These are phyloP conservation scores for Baeospora myosura DNA, from an alignment of 1,284 basidiomycete genomes.

Conservation along the genomic window DNA sequence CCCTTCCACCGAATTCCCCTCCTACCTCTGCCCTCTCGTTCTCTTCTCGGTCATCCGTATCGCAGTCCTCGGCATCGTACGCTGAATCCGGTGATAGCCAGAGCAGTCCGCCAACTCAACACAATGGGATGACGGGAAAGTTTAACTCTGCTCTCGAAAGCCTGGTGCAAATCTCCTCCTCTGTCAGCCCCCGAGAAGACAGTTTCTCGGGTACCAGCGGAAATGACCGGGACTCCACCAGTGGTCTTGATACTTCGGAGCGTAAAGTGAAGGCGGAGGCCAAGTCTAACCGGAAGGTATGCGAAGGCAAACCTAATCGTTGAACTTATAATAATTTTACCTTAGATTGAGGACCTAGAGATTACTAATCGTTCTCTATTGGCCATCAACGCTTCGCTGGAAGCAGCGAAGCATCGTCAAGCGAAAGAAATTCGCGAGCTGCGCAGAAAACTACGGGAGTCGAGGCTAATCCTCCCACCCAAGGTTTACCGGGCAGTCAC, in stretches of 20 bases:
- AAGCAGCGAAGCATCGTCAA: conserved; percentile 68
- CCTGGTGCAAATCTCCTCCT: conserved; percentile 21
- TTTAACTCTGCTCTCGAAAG: conserved; percentile 26
- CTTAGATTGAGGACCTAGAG: conserved; percentile 75
- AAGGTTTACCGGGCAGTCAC: conserved; percentile 49
- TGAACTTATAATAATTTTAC: conserved; percentile 1
- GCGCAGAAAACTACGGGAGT: conserved; percentile 67
- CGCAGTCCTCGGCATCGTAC: conserved; percentile 40
- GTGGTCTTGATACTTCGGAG: conserved; percentile 34
- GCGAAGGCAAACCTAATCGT: conserved; percentile 10
- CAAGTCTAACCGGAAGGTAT: conserved; percentile 73
- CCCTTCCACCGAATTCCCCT: conserved; percentile 60
- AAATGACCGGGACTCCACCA: conserved; percentile 19
- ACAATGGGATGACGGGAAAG: conserved; percentile 16
- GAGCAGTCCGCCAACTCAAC: conserved; percentile 11
- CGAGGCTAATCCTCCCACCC: conserved; percentile 68
- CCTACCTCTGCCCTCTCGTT: conserved; percentile 62
- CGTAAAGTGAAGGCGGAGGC: conserved; percentile 57
- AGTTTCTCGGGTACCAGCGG: conserved; percentile 20
- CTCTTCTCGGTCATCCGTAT: conserved; percentile 61
- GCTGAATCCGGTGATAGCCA: conserved; percentile 27
- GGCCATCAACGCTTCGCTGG: conserved; percentile 67
- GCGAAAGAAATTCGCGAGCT: conserved; percentile 74
- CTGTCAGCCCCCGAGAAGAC: conserved; percentile 19
- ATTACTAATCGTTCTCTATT: conserved; percentile 76